phyloP scores from a whole-genome alignment of 176 grass and related monocot species.

The Otatea glauca region DNA sequence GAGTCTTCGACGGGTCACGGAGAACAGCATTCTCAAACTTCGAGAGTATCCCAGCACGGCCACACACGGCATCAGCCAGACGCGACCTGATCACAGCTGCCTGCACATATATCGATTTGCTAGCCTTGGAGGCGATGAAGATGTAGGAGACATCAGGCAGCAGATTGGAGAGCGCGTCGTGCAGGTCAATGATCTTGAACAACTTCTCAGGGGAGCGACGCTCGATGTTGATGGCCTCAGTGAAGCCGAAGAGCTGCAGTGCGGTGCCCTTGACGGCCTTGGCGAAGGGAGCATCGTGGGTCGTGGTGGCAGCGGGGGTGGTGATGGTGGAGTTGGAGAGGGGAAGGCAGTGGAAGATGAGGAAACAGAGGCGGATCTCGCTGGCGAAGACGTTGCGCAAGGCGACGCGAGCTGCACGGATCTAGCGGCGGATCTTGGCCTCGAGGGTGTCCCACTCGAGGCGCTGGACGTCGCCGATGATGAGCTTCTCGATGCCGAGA shows the following conservation, averaged over 20 bases:
- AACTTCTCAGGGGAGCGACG: constrained; percentile 91
- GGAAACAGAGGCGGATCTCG: constrained; percentile 83
- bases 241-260: constrained; percentile 85
- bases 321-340: constrained; percentile 38
- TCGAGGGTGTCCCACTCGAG: constrained; percentile 77
- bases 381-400: constrained; percentile 81
- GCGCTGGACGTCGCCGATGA: constrained; percentile 69
- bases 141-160: constrained; percentile 77
- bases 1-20: constrained; percentile 70
- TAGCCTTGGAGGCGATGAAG: constrained; percentile 66
- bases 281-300: constrained; percentile 63
- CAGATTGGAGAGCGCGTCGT: constrained; percentile 75
- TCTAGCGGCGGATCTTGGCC: constrained; percentile 85
- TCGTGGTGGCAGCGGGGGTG: constrained; percentile 36
- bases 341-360: constrained; percentile 68
- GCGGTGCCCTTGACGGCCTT: constrained; percentile 87
- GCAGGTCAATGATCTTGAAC: constrained; percentile 94
- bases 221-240: constrained; percentile 84
- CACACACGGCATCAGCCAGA: constrained; percentile 77
- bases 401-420: constrained; percentile 69
- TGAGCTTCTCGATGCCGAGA: constrained; percentile 90
- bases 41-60: constrained; percentile 84
- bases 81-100: constrained; percentile 71
- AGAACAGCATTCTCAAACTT: constrained; percentile 93
- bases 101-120: constrained; percentile 75